These are phyloP conservation scores for Cryptosporidium parvum DNA, from an alignment of 169 alveolate genomes.

Conservation along the genomic window DNA sequence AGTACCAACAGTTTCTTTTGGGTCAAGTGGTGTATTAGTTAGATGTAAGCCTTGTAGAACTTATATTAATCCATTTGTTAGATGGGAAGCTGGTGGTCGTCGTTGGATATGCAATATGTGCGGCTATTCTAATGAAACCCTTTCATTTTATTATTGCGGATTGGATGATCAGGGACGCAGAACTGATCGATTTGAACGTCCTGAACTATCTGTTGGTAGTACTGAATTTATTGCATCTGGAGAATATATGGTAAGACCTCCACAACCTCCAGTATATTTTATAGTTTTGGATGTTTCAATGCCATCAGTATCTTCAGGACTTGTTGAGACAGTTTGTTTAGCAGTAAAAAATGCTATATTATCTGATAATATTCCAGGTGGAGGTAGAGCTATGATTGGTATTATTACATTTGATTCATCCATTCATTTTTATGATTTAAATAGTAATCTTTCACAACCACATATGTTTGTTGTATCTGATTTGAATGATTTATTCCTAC, in stretches of 20 bases:
- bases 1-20: constrained; percentile 89
- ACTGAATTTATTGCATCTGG: constrained; percentile 95
- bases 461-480: constrained; percentile 93
- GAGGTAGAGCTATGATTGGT: constrained; percentile 92
- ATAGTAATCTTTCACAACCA: constrained; percentile 86
- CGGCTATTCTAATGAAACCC: constrained; percentile 92
- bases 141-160: constrained; percentile 80
- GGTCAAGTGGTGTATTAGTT: constrained; percentile 87
- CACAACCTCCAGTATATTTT: constrained; percentile 95
- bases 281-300: constrained; percentile 90
- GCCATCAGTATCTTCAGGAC: constrained; percentile 92
- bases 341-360: constrained; percentile 88
- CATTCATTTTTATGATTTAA: constrained; percentile 93
- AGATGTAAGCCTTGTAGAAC: constrained; percentile 93
- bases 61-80: constrained; percentile 96
- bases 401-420: constrained; percentile 95
- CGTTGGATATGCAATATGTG: constrained; percentile 97
- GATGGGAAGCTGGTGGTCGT: constrained; percentile 94
- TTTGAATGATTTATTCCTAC: constrained; percentile 92
- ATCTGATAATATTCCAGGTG: constrained; percentile 84
- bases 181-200: constrained; percentile 87
- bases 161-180: constrained; percentile 85
- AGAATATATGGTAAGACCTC: constrained; percentile 96
- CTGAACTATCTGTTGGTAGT: constrained; percentile 93
- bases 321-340: constrained; percentile 86